These are phyloP conservation scores for Macrophomina tecta DNA, from an alignment of 2,329 filamentous ascomycete genomes.

Conservation along the genomic window DNA sequence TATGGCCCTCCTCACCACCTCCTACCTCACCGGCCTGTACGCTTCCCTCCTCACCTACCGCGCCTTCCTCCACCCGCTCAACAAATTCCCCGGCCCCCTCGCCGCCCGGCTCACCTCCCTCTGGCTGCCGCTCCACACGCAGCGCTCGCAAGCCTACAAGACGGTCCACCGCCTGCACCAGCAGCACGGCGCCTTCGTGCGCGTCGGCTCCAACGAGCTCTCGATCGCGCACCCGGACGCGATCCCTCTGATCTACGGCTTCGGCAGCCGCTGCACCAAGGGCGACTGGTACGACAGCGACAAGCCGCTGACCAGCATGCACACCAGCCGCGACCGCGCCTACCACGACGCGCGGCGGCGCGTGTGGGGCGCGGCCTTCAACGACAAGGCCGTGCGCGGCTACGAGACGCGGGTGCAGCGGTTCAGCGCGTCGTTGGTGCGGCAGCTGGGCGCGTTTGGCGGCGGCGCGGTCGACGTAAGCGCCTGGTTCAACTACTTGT, in stretches of 20 bases:
- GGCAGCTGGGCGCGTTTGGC: constrained; percentile 34
- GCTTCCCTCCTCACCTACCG: constrained; percentile 50
- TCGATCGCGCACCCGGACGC: constrained; percentile 36
- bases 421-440: neutral
- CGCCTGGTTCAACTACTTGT: constrained; percentile 48
- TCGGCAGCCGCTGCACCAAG: constrained; percentile 44
- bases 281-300: constrained; percentile 33
- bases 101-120: constrained; percentile 14
- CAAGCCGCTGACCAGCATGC: constrained; percentile 33
- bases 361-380: constrained; percentile 43
- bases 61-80: constrained; percentile 48
- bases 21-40: constrained; percentile 30
- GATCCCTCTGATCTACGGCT: constrained; percentile 35
- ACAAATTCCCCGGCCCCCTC: constrained; percentile 29
- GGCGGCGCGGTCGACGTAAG: constrained; percentile 36
- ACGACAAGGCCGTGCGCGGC: constrained; percentile 30
- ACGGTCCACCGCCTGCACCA: constrained; percentile 23
- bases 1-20: neutral
- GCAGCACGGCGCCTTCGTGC: constrained; percentile 26
- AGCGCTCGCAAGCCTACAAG: constrained; percentile 1
- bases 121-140: constrained; percentile 4
- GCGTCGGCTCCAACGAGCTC: constrained; percentile 33
- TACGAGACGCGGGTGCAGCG: constrained; percentile 14
- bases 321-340: constrained; percentile 38
- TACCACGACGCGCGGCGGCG: constrained; percentile 41